phyloP scores from a whole-genome alignment of 2,329 filamentous ascomycete species.

The Calonectria crousiana region DNA sequence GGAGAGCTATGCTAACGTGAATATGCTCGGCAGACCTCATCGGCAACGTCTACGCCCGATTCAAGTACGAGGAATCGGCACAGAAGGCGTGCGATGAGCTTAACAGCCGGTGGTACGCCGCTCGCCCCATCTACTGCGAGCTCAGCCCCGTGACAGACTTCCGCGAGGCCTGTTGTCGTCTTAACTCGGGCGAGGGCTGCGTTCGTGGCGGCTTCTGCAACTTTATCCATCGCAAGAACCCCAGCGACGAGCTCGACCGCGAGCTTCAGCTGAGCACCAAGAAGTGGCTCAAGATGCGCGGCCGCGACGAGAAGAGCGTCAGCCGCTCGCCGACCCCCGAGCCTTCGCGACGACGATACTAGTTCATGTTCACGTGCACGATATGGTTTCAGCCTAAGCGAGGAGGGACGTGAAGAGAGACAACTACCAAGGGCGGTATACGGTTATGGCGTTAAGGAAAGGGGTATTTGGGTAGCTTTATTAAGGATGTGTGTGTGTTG shows the following conservation, averaged over 20 bases:
- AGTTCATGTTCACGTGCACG: slow-evolving; percentile 40
- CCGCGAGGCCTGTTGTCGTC: slow-evolving; percentile 93
- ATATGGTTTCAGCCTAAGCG: slow-evolving; percentile 7
- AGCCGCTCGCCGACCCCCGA: slow-evolving; percentile 89
- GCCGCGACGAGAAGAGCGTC: slow-evolving; percentile 85
- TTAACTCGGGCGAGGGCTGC: slow-evolving; percentile 96
- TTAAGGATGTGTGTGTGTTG: slow-evolving; percentile 33
- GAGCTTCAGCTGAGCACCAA: slow-evolving; percentile 91
- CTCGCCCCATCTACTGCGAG: slow-evolving; percentile 97
- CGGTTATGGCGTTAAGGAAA: slow-evolving; percentile 45
- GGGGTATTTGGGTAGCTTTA: slow-evolving; percentile 33
- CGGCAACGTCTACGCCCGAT: slow-evolving; percentile 98
- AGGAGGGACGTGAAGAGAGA: slow-evolving; percentile 22
- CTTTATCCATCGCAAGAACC: slow-evolving; percentile 99
- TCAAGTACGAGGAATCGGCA: slow-evolving; percentile 99
- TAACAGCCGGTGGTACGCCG: slow-evolving; percentile 97
- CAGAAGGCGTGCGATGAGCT: slow-evolving; percentile 94
- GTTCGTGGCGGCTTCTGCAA: slow-evolving; percentile 98
- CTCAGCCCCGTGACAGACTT: slow-evolving; percentile 97
- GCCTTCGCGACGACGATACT: slow-evolving; percentile 79
- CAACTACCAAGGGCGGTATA: slow-evolving; percentile 25
- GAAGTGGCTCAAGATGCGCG: slow-evolving; percentile 93
- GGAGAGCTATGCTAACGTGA: slow-evolving; percentile 38
- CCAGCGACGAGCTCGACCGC: slow-evolving; percentile 85
- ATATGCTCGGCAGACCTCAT: slow-evolving; percentile 77